phyloP scores from a whole-genome alignment of 2,329 filamentous ascomycete species.

The Cladosporium sp. region DNA sequence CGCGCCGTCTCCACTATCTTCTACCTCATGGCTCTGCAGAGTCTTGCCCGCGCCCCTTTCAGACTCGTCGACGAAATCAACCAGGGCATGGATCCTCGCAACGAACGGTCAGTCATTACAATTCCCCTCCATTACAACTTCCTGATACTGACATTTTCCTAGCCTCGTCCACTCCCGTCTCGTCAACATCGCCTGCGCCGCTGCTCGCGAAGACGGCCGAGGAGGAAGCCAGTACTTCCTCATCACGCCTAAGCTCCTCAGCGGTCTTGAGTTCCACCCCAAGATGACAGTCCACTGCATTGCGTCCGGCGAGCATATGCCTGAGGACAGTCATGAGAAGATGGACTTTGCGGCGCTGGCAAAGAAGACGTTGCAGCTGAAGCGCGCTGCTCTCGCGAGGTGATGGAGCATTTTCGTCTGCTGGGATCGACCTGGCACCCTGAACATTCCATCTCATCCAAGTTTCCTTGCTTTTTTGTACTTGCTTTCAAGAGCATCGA shows the following conservation, averaged over 20 bases:
- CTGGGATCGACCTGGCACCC: too few relatives aligned
- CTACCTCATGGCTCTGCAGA: conserved; percentile 96
- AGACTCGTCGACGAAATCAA: conserved; percentile 99
- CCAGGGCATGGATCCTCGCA: conserved; percentile 97
- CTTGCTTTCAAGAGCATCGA: background rate
- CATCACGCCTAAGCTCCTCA: conserved; percentile 92
- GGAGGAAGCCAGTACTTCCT: conserved; percentile 71
- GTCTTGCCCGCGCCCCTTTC: conserved; percentile 89
- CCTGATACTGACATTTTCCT: conserved; percentile 10
- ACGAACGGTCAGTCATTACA: conserved; percentile 61
- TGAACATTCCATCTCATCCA: too few relatives aligned
- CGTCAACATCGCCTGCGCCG: conserved; percentile 90
- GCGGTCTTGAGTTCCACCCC: conserved; percentile 75
- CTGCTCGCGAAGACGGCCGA: conserved; percentile 26
- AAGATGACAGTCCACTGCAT: conserved; percentile 95
- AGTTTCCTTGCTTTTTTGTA: background rate
- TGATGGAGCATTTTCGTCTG: too few relatives aligned
- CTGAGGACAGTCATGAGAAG: conserved; percentile 28
- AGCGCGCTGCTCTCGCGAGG: conserved; percentile 9
- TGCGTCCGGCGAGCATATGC: conserved; percentile 71
- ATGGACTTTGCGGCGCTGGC: conserved; percentile 42
- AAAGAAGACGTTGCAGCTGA: conserved; percentile 26
- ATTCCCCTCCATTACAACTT: background rate
- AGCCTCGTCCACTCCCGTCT: conserved; percentile 91
- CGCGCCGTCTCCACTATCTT: conserved; percentile 96